phyloP scores from a whole-genome alignment of 1,284 basidiomycete genomes.

The Rhodotorula glutinis region DNA sequence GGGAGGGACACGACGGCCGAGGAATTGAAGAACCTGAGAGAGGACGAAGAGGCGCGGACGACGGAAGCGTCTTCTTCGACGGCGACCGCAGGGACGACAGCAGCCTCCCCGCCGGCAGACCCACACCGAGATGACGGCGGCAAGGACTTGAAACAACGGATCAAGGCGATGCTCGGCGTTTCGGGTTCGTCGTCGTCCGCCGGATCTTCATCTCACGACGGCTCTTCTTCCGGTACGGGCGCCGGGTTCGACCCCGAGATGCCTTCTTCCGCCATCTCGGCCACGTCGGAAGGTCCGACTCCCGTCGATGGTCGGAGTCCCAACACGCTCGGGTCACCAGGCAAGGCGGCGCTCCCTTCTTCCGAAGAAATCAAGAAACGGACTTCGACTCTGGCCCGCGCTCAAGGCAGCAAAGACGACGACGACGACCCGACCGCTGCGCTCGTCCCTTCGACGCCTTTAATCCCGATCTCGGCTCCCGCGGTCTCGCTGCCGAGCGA shows the following conservation, averaged over 20 bases:
- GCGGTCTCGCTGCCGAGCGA: conserved; percentile 31
- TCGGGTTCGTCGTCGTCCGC: not conserved
- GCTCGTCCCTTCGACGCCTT: not conserved
- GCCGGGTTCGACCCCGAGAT: not conserved
- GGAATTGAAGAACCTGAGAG: not conserved
- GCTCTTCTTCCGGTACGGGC: not conserved
- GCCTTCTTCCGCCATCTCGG: conserved; percentile 2
- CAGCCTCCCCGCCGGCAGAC: not conserved
- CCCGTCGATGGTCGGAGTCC: conserved; percentile 6
- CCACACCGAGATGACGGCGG: not conserved
- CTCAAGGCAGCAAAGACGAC: too few species aligned
- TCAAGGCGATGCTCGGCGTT: conserved; percentile 1
- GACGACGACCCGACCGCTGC: not conserved
- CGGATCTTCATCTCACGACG: not conserved
- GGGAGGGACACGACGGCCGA: not conserved
- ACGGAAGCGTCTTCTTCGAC: not conserved
- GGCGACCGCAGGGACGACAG: not conserved
- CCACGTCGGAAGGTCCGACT: not conserved
- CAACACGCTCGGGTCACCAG: not conserved
- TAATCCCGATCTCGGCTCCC: conserved; percentile 16
- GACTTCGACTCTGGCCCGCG: too few species aligned
- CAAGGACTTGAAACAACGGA: not conserved
- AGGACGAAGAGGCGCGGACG: not conserved
- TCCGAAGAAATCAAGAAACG: too few species aligned
- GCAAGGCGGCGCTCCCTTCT: too few species aligned